A percentile compares a stretch with the other conserved stretches of the same genome.
phyloP scores from a whole-genome alignment of 108 stramenopile species.

The Seminavis robusta region DNA sequence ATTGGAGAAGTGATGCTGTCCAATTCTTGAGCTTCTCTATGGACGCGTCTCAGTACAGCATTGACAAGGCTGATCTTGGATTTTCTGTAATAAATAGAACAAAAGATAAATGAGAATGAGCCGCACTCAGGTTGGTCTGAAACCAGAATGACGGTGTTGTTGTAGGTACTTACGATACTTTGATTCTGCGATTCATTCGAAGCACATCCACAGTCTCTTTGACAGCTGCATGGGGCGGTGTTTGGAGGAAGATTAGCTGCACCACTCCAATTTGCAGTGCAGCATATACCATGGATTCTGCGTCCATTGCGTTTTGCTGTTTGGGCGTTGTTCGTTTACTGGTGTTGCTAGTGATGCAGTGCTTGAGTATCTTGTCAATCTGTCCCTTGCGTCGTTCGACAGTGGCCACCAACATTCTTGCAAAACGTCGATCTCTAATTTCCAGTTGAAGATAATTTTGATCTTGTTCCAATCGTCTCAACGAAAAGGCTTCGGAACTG shows the following conservation, averaged over 20 bases:
- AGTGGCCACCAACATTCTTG: constrained; percentile 61
- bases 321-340: neutral
- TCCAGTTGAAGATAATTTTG: constrained; percentile 37
- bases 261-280: constrained; percentile 64
- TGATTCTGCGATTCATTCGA: constrained; percentile 31
- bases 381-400: constrained; percentile 71
- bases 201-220: constrained; percentile 77
- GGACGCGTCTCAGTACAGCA: constrained; percentile 65
- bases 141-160: neutral
- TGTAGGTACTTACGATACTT: constrained; percentile 20
- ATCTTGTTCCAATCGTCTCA: constrained; percentile 49
- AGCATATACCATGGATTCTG: constrained; percentile 28
- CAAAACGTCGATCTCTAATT: constrained; percentile 63
- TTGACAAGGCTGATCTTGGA: constrained; percentile 78
- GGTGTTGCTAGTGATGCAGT: too few relatives aligned
- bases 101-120: neutral
- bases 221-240: constrained; percentile 61
- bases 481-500: constrained; percentile 26
- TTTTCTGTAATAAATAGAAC: constrained; percentile 22
- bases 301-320: neutral
- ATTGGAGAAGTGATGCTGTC: constrained; percentile 38
- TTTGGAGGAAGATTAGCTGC: constrained; percentile 66
- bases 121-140: neutral
- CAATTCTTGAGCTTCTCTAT: constrained; percentile 28
- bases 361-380: constrained; percentile 54